Base-by-base conservation (phyloP, 2,329 filamentous ascomycete species). In the Ophiocordyceps sinensis region DNA sequence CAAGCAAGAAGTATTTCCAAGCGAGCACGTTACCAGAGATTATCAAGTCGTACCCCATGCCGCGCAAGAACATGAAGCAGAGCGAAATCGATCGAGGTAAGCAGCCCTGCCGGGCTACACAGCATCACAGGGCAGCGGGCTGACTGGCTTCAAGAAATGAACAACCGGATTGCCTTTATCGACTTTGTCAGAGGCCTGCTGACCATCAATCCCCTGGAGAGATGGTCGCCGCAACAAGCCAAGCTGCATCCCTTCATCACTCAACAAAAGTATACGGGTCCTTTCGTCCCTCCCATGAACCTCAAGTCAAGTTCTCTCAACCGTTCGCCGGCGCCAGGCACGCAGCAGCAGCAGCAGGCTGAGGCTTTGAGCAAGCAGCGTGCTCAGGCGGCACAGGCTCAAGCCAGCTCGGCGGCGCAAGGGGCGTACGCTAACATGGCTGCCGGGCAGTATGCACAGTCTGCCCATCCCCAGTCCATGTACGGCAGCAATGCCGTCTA, bases 1-100 rank as follows among this genome's bases (percentile, higher is more conserved):
- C 91, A 19, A 98, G 91, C 75, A 98, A 98, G 70, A 96, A 96
- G 64, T 98, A 98, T 62, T 98, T 98, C 66, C 85, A 89, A 53
- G 87, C 88, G 30, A 95, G 79, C 34, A 94, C 87, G 2, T 66
- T 98, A 41, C 89, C 89, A 4, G 91, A 98, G 50, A 98, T 98
- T 48, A 96, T 98, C 65, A 86, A 93, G 58, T 87, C 85, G 42
- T 98, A 98, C 57, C 84, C 91, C 6, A 95, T 98, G 89, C 91
- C 91, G 38, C 75, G 91, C 54, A 98, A 98, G 67, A 95, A 95
- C 56, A 98, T 98, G 91, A 98, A 98, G 67, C 87, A 83, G 60
- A 84, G 79, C 51, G 91, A 98, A 64, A 82, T 98, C 49, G 91
- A 98, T 53, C 70, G 91, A 83, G 91, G 91, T 95, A 69, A 45